Evolutionary conservation across 352 stramenopile genomes (phyloP).

Genomic region (Hyaloperonospora arabidopsidis): DNA sequence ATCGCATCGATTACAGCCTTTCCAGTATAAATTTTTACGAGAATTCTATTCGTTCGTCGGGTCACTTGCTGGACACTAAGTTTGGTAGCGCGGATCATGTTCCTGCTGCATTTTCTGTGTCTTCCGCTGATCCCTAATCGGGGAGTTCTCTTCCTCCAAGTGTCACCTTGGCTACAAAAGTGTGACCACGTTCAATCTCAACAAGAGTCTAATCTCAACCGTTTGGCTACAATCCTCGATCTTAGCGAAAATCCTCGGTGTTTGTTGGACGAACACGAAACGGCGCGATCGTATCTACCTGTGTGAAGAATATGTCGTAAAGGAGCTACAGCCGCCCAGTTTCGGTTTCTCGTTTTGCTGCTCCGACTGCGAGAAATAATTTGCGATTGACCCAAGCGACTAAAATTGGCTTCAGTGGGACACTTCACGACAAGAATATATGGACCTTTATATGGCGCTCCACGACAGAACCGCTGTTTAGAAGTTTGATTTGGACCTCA

Average conservation of each 20-base stretch:
- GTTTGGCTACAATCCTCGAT: background rate
- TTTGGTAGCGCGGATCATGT: background rate
- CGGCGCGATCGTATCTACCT: background rate
- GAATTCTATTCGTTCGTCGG: background rate
- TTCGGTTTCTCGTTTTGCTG: background rate
- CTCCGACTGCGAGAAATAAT: no score
- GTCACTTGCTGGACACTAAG: background rate
- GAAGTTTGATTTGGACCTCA: slow-evolving; percentile 10
- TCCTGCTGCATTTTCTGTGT: background rate
- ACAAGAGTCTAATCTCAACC: background rate
- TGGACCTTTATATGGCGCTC: background rate
- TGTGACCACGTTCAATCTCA: background rate
- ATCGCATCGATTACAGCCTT: background rate
- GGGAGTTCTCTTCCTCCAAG: background rate
- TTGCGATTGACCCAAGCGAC: background rate
- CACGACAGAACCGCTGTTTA: background rate
- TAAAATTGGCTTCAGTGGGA: background rate
- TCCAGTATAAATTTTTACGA: background rate
- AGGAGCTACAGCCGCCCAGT: background rate
- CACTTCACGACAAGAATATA: slow-evolving; percentile 1
- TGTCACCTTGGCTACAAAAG: background rate
- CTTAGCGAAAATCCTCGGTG: background rate
- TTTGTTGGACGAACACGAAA: background rate
- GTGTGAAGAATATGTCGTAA: background rate
- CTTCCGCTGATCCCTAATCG: background rate